These are phyloP conservation scores for Corymbia calophylla DNA, from an alignment of 441 rosid species.

Conservation along the genomic window DNA sequence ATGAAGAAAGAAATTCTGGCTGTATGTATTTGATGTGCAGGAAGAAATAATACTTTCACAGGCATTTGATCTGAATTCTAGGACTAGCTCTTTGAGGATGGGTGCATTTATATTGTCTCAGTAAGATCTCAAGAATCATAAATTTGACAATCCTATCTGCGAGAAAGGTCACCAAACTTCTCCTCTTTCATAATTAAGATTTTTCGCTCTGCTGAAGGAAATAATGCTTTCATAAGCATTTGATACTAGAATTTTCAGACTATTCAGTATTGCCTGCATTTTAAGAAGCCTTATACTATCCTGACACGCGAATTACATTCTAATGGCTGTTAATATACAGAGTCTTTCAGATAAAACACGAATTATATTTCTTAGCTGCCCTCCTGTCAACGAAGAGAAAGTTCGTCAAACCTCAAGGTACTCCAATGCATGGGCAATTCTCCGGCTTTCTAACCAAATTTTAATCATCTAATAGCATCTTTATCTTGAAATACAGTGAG, in stretches of 20 bases:
- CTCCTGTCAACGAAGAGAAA: conserved; percentile 80
- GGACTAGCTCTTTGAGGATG: not conserved
- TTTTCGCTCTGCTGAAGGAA: not conserved
- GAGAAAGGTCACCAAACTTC: not conserved
- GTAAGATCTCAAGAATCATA: not conserved
- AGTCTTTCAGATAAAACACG: conserved; percentile 66
- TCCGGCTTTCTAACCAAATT: not conserved
- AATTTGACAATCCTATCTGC: not conserved
- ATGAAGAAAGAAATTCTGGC: not conserved
- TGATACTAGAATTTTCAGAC: not conserved
- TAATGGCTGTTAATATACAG: conserved; percentile 18
- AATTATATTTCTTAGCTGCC: conserved; percentile 59
- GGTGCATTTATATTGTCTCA: not conserved
- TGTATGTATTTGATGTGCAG: not conserved
- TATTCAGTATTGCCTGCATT: not conserved
- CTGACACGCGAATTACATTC: not conserved
- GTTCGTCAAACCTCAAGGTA: conserved; percentile 50
- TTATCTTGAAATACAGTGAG: conserved; percentile 28
- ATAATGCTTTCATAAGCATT: not conserved
- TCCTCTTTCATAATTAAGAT: not conserved
- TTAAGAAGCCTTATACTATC: not conserved
- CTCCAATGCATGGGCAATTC: not conserved
- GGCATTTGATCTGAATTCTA: not conserved
- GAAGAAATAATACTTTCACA: not conserved
- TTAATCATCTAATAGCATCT: not conserved